Percentiles rank a stretch among this genome's conserved stretches.
Conservation (phyloP, 225 moss, liverwort and hornwort species). For the Anthoceros angustus region DNA sequence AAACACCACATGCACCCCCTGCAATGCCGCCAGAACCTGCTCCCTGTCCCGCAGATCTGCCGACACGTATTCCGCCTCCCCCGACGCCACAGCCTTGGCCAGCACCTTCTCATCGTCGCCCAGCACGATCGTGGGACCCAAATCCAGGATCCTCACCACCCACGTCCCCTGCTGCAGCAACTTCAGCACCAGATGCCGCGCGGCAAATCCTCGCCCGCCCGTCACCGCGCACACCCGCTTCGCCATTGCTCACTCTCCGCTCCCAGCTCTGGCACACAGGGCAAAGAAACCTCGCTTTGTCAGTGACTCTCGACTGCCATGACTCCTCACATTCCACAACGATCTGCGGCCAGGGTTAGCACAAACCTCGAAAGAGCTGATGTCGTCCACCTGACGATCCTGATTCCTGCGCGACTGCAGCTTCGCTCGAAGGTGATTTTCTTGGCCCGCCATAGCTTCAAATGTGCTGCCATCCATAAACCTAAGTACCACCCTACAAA, state of each 20-base stretch:
- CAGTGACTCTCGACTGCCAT: no score
- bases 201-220: slow-evolving; percentile 78
- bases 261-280: no score
- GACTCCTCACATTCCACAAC: no score
- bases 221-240: slow-evolving; percentile 53
- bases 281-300: no score
- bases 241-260: slow-evolving; percentile 17
- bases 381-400: no score
- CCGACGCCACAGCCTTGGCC: slow-evolving; percentile 25
- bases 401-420: no score
- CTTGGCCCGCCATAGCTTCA: no score
- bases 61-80: slow-evolving; percentile 36
- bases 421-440: no score
- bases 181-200: slow-evolving; percentile 49
- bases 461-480: no score
- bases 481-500: no score
- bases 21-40: slow-evolving; percentile 36
- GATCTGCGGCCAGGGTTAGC: no score
- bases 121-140: slow-evolving; percentile 45
- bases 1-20: slow-evolving; percentile 53
- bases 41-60: slow-evolving; percentile 50
- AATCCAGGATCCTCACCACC: slow-evolving; percentile 53
- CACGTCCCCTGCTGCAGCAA: slow-evolving; percentile 47
- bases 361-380: no score
- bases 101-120: slow-evolving; percentile 45